These are phyloP conservation scores for Ciborinia camelliae DNA, from an alignment of 2,329 filamentous ascomycete species.

Conservation along the genomic window DNA sequence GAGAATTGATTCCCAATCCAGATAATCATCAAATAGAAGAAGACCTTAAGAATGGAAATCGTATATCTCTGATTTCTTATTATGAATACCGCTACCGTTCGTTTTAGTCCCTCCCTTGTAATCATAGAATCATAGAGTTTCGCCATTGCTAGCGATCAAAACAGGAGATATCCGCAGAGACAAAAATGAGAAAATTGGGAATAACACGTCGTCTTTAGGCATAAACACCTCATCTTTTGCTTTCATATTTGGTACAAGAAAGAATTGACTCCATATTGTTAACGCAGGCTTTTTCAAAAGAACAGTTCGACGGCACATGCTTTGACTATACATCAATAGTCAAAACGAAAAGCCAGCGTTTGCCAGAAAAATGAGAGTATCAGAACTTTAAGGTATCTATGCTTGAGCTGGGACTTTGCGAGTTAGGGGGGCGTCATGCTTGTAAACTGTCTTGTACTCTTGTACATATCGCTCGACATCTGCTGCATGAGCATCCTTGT, in stretches of 20 bases:
- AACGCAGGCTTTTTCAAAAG: background rate
- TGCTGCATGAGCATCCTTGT: constrained; percentile 31
- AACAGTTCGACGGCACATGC: background rate
- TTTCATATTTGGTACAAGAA: constrained; percentile 6
- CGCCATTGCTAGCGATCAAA: background rate
- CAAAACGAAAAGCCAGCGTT: background rate
- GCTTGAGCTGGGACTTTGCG: background rate
- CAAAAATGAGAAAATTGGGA: background rate
- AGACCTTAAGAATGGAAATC: background rate
- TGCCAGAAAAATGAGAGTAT: background rate
- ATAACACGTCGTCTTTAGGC: background rate
- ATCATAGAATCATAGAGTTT: background rate
- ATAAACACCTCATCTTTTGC: background rate
- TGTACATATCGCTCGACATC: constrained; percentile 33
- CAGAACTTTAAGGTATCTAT: background rate
- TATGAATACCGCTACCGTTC: too few species aligned
- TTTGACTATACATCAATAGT: background rate
- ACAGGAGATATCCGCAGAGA: background rate
- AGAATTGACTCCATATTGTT: background rate
- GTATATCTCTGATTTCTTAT: background rate
- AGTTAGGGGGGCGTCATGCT: background rate
- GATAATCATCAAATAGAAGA: background rate
- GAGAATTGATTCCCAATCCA: background rate
- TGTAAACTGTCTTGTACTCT: constrained; percentile 17
- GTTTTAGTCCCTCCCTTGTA: background rate